These are phyloP conservation scores for Pseudocohnilembus persalinus DNA, from an alignment of 169 alveolate species.

Conservation along the genomic window DNA sequence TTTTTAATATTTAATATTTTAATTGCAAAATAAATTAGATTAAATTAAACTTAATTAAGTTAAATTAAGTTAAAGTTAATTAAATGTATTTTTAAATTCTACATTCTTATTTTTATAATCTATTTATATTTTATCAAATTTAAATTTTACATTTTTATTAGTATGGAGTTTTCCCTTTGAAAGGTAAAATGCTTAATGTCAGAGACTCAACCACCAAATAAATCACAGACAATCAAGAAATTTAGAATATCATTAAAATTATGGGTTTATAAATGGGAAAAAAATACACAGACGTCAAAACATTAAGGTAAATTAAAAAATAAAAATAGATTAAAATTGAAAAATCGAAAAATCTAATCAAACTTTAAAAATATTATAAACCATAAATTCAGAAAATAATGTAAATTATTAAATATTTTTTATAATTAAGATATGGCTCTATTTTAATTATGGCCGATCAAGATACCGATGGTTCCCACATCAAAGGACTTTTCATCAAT, in stretches of 20 bases:
- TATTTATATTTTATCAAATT: too few relatives aligned
- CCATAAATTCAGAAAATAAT: slow-evolving; percentile 82
- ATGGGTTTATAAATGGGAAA: slow-evolving; percentile 91
- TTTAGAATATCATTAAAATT: slow-evolving; percentile 95
- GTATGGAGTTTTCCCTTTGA: slow-evolving; percentile 99
- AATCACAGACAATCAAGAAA: slow-evolving; percentile 95
- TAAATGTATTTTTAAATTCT: too few relatives aligned
- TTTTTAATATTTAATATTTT: too few relatives aligned
- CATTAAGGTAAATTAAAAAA: not conserved
- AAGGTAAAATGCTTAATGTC: slow-evolving; percentile 99
- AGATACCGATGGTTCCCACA: slow-evolving; percentile 99
- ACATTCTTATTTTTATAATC: too few relatives aligned
- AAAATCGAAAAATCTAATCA: too few relatives aligned
- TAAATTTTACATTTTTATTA: too few relatives aligned
- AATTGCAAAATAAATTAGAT: too few relatives aligned
- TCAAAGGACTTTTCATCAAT: slow-evolving; percentile 98
- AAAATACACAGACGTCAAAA: slow-evolving; percentile 40
- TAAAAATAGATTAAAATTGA: not conserved
- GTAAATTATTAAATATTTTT: too few relatives aligned
- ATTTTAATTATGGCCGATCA: slow-evolving; percentile 99
- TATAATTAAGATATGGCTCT: slow-evolving; percentile 94
- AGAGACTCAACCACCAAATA: slow-evolving; percentile 97
- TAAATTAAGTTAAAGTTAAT: too few relatives aligned
- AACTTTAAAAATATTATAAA: too few relatives aligned
- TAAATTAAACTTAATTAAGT: too few relatives aligned